Evolutionary conservation across 164 flowering plant species (phyloP), one percentile per base, ranked within the genome.

Genomic region (Malania oleifera): DNA sequence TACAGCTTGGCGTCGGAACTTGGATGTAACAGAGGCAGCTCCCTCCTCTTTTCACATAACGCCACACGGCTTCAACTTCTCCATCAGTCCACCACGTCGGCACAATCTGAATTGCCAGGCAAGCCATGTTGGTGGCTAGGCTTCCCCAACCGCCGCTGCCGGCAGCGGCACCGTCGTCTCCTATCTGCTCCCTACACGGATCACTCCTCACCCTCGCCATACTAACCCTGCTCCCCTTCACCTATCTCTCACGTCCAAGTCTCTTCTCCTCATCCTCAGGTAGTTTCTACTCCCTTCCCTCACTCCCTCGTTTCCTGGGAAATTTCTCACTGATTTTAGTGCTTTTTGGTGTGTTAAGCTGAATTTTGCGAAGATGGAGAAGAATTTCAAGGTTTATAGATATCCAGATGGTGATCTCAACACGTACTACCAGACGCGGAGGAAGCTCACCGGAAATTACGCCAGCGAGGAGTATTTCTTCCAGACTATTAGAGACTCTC

Each of bases 401-500:
- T 90, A 93, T 61, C 85, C 91, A 0, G 97, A 93, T 49, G 99
- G 99, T 13, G 97, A 90, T 73, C 83, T 87, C 17, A 82, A 88
- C 1, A 90, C 97, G 2, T 93, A 67, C 52, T 93, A 84, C 65
- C 99, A 93, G 77, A 93, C 99, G 19, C 97, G 96, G 28, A 73
- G 97, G 79, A 93, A 90, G 73, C 73, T 90, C 39, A 93, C 99
- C 4, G 97, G 99, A 1, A 93, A 93, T 70, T 93, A 93, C 48
- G 82, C 99, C 1, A 93, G 99, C 67, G 97, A 93, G 62, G 99
- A 97, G 0, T 93, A 82, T 59, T 93, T 93, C 72, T 93, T 93
- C 59, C 95, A 93, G 84, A 93, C 90, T 52, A 86, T 90, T 23
- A 52, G 99, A 54, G 99, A 93, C 72, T 80, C 89, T 64, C 58